Evolutionary conservation across 768 basidiomycete species (phyloP).

Genomic region (Tricholoma sp.): DNA sequence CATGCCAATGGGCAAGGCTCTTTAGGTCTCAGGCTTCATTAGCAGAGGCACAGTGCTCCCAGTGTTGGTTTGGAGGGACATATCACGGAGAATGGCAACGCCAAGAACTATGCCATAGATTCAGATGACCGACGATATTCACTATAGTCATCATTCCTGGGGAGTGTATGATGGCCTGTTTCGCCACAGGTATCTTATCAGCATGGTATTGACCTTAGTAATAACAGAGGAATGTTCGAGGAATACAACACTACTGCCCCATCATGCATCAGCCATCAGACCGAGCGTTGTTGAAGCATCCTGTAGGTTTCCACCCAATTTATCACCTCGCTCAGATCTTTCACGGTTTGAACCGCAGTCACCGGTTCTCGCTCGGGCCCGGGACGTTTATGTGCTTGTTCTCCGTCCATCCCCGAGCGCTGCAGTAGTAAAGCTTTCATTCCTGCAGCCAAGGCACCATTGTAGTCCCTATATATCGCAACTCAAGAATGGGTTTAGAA

Average conservation of each 20-base stretch:
- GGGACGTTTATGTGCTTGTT: constrained; percentile 12
- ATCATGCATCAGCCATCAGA: too few relatives aligned
- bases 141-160: neutral
- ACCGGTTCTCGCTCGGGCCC: neutral
- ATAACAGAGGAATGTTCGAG: too few relatives aligned
- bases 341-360: constrained; percentile 4
- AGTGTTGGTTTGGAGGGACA: too few relatives aligned
- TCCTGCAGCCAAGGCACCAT: constrained; percentile 16
- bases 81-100: neutral
- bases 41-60: neutral
- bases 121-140: neutral
- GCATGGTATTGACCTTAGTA: too few relatives aligned
- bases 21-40: neutral
- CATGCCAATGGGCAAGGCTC: neutral
- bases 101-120: neutral
- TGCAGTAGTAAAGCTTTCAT: constrained; percentile 18
- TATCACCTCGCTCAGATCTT: constrained; percentile 11
- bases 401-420: constrained; percentile 5
- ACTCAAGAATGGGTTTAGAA: neutral
- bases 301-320: constrained; percentile 14
- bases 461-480: constrained; percentile 14
- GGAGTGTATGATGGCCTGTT: too few relatives aligned
- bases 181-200: too few relatives aligned
- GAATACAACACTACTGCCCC: too few relatives aligned
- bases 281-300: neutral